Evolutionary conservation across 192 early-diverging fungal species (phyloP), one percentile per base, ranked within the genome.

Genomic region (Backusella luteola): DNA sequence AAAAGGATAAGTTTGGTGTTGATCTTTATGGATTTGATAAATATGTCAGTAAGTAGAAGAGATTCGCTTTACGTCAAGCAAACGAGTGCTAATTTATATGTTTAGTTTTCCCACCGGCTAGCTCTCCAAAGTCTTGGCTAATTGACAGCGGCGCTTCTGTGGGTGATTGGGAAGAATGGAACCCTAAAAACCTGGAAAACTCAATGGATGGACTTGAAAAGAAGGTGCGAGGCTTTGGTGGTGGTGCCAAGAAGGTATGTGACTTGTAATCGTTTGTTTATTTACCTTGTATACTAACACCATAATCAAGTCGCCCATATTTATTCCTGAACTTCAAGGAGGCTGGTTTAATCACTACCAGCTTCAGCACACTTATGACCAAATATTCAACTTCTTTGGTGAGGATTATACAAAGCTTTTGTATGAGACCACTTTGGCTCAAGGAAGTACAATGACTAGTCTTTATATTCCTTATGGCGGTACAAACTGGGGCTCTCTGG

Each of bases 1-100:
- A 46, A 34, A 88, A 84, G 42, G 79, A 78, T 23, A 79, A 74
- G 12, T 94, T 94, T 85, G 93, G 93, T 5, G 77, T 94, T 32
- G 93, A 94, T 81, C 81, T 91, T n/a, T 94, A 94, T 80, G 90
- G 92, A 12, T 94, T 89, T 80, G 91, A 93, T 83, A 94, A 94
- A 81, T 94, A 94, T 80, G 84, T 92, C 44, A 86, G 89, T 90
- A 81, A 76, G 81, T 76, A 3, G 6, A n/a, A 35, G 17, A 12
- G 8, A 23, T 17, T 23, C 9, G 11, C 12, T 29, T 39, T n/a
- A 17, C 26, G 34, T 3, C 41, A 49, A 66, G 70, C 7, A 46
- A 3, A 35, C 0, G 9, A 46, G 15, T 35, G 34, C 14, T 36
- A 38, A n/a, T 23, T 42, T 3, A 36, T 29, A 17, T 23, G 6